Evolutionary conservation across 2,329 filamentous ascomycete genomes (phyloP).

Genomic region (Trichoderma sp.): DNA sequence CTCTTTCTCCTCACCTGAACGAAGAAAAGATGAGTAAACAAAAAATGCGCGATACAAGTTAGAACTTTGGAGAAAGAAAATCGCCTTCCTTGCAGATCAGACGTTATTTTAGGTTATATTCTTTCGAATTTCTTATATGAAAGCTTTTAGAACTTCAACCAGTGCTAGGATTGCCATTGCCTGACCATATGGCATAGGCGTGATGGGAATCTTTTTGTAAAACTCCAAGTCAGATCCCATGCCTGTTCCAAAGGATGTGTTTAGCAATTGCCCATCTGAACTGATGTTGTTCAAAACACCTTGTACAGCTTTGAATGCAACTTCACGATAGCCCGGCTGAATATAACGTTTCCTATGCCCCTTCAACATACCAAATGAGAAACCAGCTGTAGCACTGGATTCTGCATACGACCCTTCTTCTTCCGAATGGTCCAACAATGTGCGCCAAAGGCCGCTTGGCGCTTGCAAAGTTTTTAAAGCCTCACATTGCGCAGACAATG

Average conservation of each 20-base stretch:
- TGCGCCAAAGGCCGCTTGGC: conserved; percentile 12
- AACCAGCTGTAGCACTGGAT: conserved; percentile 20
- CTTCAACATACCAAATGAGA: conserved; percentile 15
- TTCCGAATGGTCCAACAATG: conserved; percentile 10
- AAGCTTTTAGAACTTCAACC: background rate
- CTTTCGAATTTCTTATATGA: background rate
- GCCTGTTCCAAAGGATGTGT: conserved; percentile 17
- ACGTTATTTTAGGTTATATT: background rate
- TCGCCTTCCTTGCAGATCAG: no score
- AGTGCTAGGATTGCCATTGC: conserved; percentile 20
- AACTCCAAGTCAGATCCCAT: conserved; percentile 19
- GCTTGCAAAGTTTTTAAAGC: conserved; percentile 7
- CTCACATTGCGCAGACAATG: conserved; percentile 5
- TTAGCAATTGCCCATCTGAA: conserved; percentile 2
- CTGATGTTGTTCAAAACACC: background rate
- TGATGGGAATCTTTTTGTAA: conserved; percentile 20
- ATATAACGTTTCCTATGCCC: conserved; percentile 6
- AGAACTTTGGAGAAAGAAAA: no score
- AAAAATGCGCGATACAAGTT: no score
- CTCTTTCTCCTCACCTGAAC: no score
- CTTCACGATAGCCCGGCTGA: background rate
- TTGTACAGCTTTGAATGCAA: conserved; percentile 13
- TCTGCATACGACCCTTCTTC: conserved; percentile 15
- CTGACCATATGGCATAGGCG: conserved; percentile 17
- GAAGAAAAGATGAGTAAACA: no score